Evolutionary conservation across 805 yeast species (phyloP), one percentile per base, ranked within the genome.

Genomic region (Wickerhamiella kurtzmanii): DNA sequence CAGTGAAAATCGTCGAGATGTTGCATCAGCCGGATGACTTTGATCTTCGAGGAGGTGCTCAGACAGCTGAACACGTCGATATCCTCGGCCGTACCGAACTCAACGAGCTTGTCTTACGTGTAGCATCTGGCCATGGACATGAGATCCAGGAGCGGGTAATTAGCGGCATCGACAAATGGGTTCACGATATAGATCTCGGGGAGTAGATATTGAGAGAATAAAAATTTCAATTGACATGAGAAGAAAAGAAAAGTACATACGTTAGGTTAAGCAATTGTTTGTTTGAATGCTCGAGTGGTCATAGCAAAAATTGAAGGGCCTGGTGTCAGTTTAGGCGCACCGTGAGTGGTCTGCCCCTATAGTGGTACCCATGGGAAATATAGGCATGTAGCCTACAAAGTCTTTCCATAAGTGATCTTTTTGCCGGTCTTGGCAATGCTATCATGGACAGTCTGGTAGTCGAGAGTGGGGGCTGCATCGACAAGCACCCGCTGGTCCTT

Each of bases 61-160:
- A 82, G 61, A 89, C 96, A 0, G 96, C 97, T 1, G 98, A 92
- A 58, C 98, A 92, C 63, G 98, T 92, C 22, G 98, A 92, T 61
- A 88, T 92, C 42, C 69, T 92, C 42, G 98, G 98, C 2, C 79
- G 94, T 52, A 85, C 96, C 1, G 94, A 82, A 59, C 68, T 92
- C 61, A 92, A 92, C 60, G 98, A 92, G 59, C 67, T 88, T 57
- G 69, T 92, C 11, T 67, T 89, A 46, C 74, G 75, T 51, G 86
- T 92, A 16, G 96, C 88, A 1, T 70, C 84, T 39, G 98, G 98
- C 0, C 62, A 70, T 35, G 95, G 94, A 2, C 76, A 76, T 43
- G 62, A 69, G 17, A 82, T 92, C 48, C 67, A 74, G 41, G 80
- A 80, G 55, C 67, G 75, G 42, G 67, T 72, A 43, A 65, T 73